Conservation (phyloP, 2,329 filamentous ascomycete species). For the Penicillium sclerotiorum region DNA sequence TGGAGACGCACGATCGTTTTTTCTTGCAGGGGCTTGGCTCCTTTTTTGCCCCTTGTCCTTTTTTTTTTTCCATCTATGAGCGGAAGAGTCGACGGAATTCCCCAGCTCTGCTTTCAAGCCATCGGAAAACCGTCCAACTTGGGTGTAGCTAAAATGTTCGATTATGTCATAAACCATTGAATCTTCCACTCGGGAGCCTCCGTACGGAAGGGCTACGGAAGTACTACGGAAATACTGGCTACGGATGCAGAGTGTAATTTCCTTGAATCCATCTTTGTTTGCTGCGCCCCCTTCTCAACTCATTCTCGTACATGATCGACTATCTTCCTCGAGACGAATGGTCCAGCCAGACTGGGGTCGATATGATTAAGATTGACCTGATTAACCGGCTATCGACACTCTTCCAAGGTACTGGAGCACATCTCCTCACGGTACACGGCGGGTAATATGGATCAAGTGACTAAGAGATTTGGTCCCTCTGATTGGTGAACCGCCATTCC, state of each 20-base stretch:
- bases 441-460: constrained; percentile 9
- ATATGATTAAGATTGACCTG: constrained; percentile 20
- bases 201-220: too few relatives aligned
- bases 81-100: background rate
- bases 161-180: constrained; percentile 3
- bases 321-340: background rate
- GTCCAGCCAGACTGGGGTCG: background rate
- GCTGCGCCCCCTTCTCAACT: constrained; percentile 4
- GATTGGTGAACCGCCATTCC: constrained; percentile 8
- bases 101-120: constrained; percentile 2
- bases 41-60: background rate
- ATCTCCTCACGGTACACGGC: background rate
- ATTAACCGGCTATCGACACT: constrained; percentile 11
- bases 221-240: too few relatives aligned
- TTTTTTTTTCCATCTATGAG: background rate
- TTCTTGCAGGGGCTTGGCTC: constrained; percentile 10
- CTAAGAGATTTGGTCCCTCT: constrained; percentile 2
- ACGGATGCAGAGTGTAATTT: background rate
- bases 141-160: constrained; percentile 17
- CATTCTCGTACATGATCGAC: constrained; percentile 1
- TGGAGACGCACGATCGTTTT: constrained; percentile 19
- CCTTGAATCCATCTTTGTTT: constrained; percentile 1
- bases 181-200: too few relatives aligned
- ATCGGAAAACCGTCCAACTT: constrained; percentile 20
- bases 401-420: constrained; percentile 18